Conservation (phyloP, 2,329 filamentous ascomycete species). For the Epichloe hybrida region DNA sequence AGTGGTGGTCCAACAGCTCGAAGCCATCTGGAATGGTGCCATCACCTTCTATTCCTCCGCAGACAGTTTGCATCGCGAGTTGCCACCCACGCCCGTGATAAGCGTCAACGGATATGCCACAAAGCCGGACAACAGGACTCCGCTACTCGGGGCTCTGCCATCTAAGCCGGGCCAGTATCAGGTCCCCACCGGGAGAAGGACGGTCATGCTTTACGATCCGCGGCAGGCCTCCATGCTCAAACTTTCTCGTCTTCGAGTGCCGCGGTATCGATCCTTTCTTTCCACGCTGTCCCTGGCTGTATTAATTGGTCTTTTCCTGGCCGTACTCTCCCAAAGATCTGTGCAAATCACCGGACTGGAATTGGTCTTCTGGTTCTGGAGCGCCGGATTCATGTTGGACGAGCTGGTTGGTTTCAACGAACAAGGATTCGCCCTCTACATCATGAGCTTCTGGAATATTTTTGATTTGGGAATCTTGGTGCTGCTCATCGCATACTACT, state of each 20-base stretch:
- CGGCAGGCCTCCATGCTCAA: constrained; percentile 84
- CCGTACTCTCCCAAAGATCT: constrained; percentile 64
- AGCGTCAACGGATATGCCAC: constrained; percentile 13
- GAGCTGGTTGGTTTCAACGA: constrained; percentile 94
- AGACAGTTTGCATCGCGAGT: constrained; percentile 63
- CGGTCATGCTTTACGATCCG: constrained; percentile 80
- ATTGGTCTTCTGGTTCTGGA: constrained; percentile 95
- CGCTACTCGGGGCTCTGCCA: constrained; percentile 29
- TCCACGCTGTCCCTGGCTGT: constrained; percentile 80
- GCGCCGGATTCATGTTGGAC: constrained; percentile 90
- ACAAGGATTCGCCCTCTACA: constrained; percentile 89
- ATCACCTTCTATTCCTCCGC: constrained; percentile 88
- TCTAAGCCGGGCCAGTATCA: constrained; percentile 19
- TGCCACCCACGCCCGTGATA: constrained; percentile 12
- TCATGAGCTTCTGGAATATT: constrained; percentile 96
- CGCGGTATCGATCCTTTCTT: constrained; percentile 80
- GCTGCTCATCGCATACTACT: constrained; percentile 78
- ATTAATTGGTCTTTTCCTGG: constrained; percentile 71
- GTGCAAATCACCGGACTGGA: constrained; percentile 73
- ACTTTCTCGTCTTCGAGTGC: constrained; percentile 77
- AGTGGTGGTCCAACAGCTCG: constrained; percentile 83
- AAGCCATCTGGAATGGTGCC: constrained; percentile 91
- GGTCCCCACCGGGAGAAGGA: constrained; percentile 44
- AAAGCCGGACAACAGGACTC: constrained; percentile 34
- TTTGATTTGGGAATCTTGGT: constrained; percentile 86